Evolutionary conservation across 2,329 filamentous ascomycete genomes (phyloP).

Genomic region (Ceratocystis colombiana): DNA sequence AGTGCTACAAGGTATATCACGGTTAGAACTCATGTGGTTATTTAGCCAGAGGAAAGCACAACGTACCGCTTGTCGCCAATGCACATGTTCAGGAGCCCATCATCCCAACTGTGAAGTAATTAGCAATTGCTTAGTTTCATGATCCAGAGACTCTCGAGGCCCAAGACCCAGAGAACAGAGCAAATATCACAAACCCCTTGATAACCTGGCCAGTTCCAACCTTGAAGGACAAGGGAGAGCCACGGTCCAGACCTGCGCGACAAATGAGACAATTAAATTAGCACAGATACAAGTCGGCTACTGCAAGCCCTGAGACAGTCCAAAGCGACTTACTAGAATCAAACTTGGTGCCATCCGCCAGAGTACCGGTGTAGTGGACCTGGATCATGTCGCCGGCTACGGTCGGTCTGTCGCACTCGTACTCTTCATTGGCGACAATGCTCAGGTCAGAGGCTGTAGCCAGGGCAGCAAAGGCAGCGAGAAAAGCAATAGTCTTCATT

Average conservation of each 20-base stretch:
- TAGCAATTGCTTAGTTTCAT: constrained; percentile 27
- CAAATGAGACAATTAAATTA: constrained; percentile 14
- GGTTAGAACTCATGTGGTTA: background rate
- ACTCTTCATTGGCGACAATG: constrained; percentile 64
- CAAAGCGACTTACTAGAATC: constrained; percentile 52
- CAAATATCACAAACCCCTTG: constrained; percentile 53
- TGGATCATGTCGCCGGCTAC: constrained; percentile 65
- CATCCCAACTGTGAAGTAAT: constrained; percentile 58
- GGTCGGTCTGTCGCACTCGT: constrained; percentile 71
- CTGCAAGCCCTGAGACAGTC: background rate
- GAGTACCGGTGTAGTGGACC: constrained; percentile 82
- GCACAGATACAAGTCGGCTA: constrained; percentile 10
- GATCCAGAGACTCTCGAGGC: background rate
- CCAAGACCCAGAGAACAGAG: background rate
- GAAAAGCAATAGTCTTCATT: constrained; percentile 43
- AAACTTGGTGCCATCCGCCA: constrained; percentile 69
- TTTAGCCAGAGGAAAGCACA: background rate
- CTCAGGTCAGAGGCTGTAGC: constrained; percentile 54
- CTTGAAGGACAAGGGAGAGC: constrained; percentile 64
- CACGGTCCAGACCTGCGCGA: constrained; percentile 57
- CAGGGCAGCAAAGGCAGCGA: constrained; percentile 43
- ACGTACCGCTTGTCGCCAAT: constrained; percentile 72
- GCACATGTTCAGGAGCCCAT: constrained; percentile 87
- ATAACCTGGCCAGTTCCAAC: constrained; percentile 79
- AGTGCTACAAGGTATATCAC: constrained; percentile 40